These are phyloP conservation scores for Globisporangium acanthophoron DNA, from an alignment of 352 stramenopile species.

Conservation along the genomic window DNA sequence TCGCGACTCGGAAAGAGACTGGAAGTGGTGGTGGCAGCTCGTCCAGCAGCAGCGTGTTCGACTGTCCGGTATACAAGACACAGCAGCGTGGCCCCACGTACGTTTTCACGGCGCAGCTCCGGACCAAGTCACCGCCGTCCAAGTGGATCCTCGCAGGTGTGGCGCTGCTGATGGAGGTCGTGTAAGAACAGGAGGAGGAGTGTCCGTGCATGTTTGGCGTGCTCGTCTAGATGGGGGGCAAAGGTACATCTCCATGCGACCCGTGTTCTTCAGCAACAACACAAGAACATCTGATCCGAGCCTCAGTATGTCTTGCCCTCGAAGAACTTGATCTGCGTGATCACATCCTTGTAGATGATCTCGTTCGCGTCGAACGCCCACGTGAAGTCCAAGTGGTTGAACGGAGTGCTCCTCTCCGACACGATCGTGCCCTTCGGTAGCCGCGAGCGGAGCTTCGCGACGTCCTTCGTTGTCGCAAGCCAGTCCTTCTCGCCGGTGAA, in stretches of 20 bases:
- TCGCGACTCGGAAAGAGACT: slow-evolving; percentile 5
- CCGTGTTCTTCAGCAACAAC: too few relatives aligned
- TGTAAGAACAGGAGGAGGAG: slow-evolving; percentile 19
- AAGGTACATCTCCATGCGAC: too few relatives aligned
- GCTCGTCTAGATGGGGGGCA: too few relatives aligned
- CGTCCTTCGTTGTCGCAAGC: slow-evolving; percentile 39
- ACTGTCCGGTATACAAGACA: slow-evolving; percentile 90
- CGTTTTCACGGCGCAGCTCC: slow-evolving; percentile 83
- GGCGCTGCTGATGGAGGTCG: slow-evolving; percentile 87
- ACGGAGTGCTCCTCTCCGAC: slow-evolving; percentile 35
- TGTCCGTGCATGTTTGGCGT: too few relatives aligned
- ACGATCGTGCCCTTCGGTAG: slow-evolving; percentile 47
- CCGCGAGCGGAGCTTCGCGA: slow-evolving; percentile 34
- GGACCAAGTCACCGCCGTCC: slow-evolving; percentile 78
- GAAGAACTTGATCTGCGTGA: slow-evolving; percentile 47
- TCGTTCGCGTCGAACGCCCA: slow-evolving; percentile 57
- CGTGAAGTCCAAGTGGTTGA: slow-evolving; percentile 70
- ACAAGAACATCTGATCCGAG: neutral
- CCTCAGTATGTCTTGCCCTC: slow-evolving; percentile 42
- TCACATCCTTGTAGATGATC: slow-evolving; percentile 48
- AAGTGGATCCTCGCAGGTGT: slow-evolving; percentile 91
- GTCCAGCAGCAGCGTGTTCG: slow-evolving; percentile 31
- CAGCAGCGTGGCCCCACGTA: slow-evolving; percentile 87
- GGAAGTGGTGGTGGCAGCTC: slow-evolving; percentile 4
- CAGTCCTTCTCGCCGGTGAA: slow-evolving; percentile 46